Conservation (phyloP, 2,329 filamentous ascomycete genomes). For the Pyricularia sp. region DNA sequence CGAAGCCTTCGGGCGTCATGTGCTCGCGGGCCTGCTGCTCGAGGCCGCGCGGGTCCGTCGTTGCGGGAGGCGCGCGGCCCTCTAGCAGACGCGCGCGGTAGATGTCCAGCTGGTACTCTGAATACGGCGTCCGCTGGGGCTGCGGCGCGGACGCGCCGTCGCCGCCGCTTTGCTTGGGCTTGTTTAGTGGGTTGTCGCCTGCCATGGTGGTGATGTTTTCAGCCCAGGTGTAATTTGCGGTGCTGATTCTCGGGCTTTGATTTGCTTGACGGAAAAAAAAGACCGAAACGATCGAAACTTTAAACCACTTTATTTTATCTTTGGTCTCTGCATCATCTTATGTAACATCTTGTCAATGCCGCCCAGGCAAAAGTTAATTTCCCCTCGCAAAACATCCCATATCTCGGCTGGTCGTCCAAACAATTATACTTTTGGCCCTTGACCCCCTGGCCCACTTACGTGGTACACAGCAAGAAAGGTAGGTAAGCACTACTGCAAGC, state of each 20-base stretch:
- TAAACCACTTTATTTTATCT: no score
- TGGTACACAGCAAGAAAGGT: no score
- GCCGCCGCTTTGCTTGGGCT: background rate
- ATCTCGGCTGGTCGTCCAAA: background rate
- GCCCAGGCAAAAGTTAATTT: background rate
- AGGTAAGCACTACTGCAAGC: background rate
- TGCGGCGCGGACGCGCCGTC: background rate
- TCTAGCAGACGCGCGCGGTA: slow-evolving; percentile 42
- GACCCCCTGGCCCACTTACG: background rate
- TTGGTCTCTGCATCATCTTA: no score
- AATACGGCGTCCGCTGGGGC: slow-evolving; percentile 9
- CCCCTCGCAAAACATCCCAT: background rate
- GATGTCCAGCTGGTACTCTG: slow-evolving; percentile 25
- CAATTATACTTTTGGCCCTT: background rate
- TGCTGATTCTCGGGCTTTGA: no score
- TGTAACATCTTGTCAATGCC: background rate
- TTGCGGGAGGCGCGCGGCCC: slow-evolving; percentile 38
- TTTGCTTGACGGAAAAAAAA: no score
- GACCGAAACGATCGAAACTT: no score
- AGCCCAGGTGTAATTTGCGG: background rate
- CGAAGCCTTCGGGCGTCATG: slow-evolving; percentile 39
- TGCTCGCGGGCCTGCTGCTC: slow-evolving; percentile 42
- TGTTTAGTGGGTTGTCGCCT: background rate
- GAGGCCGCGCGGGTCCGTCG: slow-evolving; percentile 48
- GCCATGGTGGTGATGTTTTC: background rate